Evolutionary conservation across 441 rosid genomes (phyloP).

Genomic region (Croton setiger): DNA sequence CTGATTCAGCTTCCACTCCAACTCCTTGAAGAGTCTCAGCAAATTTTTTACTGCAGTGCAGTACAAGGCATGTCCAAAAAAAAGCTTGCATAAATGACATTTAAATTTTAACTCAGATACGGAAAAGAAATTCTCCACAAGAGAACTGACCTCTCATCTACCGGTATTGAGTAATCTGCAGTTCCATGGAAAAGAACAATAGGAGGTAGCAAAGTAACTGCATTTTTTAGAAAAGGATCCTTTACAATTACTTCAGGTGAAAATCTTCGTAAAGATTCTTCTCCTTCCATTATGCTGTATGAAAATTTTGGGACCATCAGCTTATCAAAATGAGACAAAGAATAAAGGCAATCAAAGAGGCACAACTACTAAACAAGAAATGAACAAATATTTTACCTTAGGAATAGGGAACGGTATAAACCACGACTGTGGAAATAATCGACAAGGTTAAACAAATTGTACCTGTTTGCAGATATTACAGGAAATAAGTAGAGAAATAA

Average conservation of each 20-base stretch:
- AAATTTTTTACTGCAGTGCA: conserved; percentile 69
- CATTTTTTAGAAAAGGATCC: conserved; percentile 50
- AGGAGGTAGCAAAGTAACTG: conserved; percentile 71
- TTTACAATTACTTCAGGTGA: conserved; percentile 82
- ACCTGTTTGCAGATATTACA: conserved; percentile 43
- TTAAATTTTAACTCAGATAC: too few species aligned
- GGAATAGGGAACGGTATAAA: conserved; percentile 70
- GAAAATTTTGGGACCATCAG: conserved; percentile 21
- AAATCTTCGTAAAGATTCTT: conserved; percentile 61
- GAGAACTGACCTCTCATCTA: conserved; percentile 73
- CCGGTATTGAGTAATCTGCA: conserved; percentile 89
- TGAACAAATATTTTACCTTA: conserved; percentile 24
- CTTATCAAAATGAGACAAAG: background rate
- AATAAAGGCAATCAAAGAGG: background rate
- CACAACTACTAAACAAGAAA: background rate
- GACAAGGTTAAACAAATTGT: conserved; percentile 73
- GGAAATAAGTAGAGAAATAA: too few species aligned
- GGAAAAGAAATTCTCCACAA: background rate
- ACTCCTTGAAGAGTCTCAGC: conserved; percentile 63
- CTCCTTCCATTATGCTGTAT: conserved; percentile 93
- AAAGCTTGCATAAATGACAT: conserved; percentile 5
- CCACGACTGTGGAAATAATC: conserved; percentile 90
- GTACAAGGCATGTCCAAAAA: conserved; percentile 4
- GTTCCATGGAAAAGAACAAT: conserved; percentile 84
- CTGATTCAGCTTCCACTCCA: conserved; percentile 72